phyloP scores from a whole-genome alignment of 768 basidiomycete genomes.

The Kwoniella sp. region DNA sequence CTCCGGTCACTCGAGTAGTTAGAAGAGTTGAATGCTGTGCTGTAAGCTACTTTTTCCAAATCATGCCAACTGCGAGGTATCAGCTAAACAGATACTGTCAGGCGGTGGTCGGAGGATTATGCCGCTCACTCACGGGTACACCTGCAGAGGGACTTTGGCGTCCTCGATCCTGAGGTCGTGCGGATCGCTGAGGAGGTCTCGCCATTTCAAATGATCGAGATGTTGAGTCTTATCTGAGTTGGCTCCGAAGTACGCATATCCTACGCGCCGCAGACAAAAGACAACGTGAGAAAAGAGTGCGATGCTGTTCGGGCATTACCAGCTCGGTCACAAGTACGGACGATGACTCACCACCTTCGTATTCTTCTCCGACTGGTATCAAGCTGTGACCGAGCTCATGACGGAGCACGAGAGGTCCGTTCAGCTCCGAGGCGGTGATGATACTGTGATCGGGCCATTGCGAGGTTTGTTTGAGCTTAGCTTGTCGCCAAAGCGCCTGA shows the following conservation, averaged over 20 bases:
- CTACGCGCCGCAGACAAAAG: slow-evolving; percentile 9
- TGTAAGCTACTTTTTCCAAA: slow-evolving; percentile 30
- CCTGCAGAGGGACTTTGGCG: slow-evolving; percentile 46
- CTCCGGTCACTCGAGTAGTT: background rate
- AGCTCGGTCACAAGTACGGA: background rate
- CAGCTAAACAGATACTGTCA: background rate
- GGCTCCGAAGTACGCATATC: slow-evolving; percentile 48
- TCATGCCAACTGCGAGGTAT: slow-evolving; percentile 42
- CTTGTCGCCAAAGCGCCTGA: background rate
- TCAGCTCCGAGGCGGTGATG: slow-evolving; percentile 52
- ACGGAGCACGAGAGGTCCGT: slow-evolving; percentile 53
- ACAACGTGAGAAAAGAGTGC: background rate
- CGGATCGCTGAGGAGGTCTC: slow-evolving; percentile 32
- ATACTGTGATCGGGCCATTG: slow-evolving; percentile 28
- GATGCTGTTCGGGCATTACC: too few species aligned
- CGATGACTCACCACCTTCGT: slow-evolving; percentile 49
- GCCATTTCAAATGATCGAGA: slow-evolving; percentile 45
- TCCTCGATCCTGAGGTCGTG: slow-evolving; percentile 44
- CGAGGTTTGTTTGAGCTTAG: background rate
- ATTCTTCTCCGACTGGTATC: slow-evolving; percentile 54
- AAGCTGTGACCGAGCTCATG: slow-evolving; percentile 54
- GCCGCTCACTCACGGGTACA: slow-evolving; percentile 45
- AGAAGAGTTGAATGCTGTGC: slow-evolving; percentile 35
- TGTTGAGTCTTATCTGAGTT: slow-evolving; percentile 39
- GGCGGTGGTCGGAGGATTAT: background rate